Evolutionary conservation across 345 rosid species (phyloP).

Genomic region (Zanthoxylum bungeanum): DNA sequence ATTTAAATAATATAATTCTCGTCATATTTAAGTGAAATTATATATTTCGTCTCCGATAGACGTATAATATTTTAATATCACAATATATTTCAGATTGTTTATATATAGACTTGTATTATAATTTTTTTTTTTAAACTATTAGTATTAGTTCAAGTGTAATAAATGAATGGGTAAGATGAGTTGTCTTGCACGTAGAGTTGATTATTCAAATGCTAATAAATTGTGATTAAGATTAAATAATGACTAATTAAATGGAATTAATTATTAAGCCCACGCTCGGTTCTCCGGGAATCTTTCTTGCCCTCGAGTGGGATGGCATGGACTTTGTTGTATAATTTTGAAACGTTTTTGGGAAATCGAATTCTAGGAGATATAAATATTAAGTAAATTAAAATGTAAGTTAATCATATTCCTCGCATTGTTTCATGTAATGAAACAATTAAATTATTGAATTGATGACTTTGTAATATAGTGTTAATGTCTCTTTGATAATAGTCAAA

Average conservation of each 20-base stretch:
- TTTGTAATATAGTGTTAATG: background rate
- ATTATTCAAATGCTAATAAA: slow-evolving; percentile 21
- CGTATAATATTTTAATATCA: no score
- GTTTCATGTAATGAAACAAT: background rate
- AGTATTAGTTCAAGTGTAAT: background rate
- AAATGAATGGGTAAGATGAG: slow-evolving; percentile 38
- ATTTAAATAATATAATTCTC: no score
- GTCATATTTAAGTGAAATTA: no score
- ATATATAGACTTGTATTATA: no score
- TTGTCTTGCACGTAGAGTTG: slow-evolving; percentile 54
- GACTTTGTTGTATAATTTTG: slow-evolving; percentile 29
- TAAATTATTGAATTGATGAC: background rate
- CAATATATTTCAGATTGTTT: no score
- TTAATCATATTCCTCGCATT: slow-evolving; percentile 10
- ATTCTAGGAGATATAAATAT: slow-evolving; percentile 7
- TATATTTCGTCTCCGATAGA: no score
- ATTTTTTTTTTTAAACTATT: no score
- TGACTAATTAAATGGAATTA: slow-evolving; percentile 23
- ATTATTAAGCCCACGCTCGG: slow-evolving; percentile 67
- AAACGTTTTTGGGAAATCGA: slow-evolving; percentile 11
- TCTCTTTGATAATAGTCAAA: no score
- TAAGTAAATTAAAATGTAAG: background rate
- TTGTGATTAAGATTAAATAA: slow-evolving; percentile 21
- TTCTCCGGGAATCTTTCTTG: slow-evolving; percentile 80
- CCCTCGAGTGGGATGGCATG: slow-evolving; percentile 46